These are phyloP conservation scores for Calonectria pteridis DNA, from an alignment of 2,329 filamentous ascomycete species.

Conservation along the genomic window DNA sequence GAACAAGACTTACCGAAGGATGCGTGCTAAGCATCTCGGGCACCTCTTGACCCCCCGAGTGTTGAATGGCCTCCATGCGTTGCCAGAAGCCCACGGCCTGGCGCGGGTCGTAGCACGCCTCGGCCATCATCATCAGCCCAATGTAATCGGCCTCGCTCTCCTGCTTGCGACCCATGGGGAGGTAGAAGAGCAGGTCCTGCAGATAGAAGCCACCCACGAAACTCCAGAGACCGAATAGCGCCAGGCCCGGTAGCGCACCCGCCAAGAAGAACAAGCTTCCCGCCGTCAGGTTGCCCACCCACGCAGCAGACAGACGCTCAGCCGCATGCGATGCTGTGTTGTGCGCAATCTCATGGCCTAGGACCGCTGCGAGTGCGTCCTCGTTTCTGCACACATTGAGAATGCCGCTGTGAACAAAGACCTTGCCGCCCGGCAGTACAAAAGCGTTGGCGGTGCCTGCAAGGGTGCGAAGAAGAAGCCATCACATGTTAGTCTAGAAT, in stretches of 20 bases:
- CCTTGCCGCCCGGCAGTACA: slow-evolving; percentile 82
- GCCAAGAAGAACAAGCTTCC: slow-evolving; percentile 64
- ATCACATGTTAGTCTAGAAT: background rate
- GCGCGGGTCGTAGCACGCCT: slow-evolving; percentile 80
- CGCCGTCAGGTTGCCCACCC: slow-evolving; percentile 65
- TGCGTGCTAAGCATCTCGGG: slow-evolving; percentile 84
- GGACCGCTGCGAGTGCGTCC: slow-evolving; percentile 78
- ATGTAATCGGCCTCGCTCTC: slow-evolving; percentile 86
- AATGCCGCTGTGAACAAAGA: slow-evolving; percentile 83
- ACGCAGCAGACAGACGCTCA: slow-evolving; percentile 70
- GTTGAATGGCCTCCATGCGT: slow-evolving; percentile 69
- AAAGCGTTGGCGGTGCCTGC: slow-evolving; percentile 77
- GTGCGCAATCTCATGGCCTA: slow-evolving; percentile 86
- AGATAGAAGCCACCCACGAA: slow-evolving; percentile 60
- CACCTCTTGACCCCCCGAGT: slow-evolving; percentile 58
- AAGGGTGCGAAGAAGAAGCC: slow-evolving; percentile 5
- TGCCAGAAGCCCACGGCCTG: slow-evolving; percentile 76
- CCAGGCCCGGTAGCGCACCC: slow-evolving; percentile 56
- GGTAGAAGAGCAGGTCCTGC: slow-evolving; percentile 73
- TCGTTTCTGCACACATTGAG: slow-evolving; percentile 75
- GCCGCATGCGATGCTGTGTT: slow-evolving; percentile 76
- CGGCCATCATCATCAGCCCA: slow-evolving; percentile 85
- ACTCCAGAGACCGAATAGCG: slow-evolving; percentile 54
- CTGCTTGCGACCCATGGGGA: slow-evolving; percentile 78
- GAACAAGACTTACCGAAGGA: slow-evolving; percentile 72